A percentile compares a stretch with the other conserved stretches of the same genome.
Evolutionary conservation across 2,329 filamentous ascomycete species (phyloP).

Genomic region (Botrytis elliptica): DNA sequence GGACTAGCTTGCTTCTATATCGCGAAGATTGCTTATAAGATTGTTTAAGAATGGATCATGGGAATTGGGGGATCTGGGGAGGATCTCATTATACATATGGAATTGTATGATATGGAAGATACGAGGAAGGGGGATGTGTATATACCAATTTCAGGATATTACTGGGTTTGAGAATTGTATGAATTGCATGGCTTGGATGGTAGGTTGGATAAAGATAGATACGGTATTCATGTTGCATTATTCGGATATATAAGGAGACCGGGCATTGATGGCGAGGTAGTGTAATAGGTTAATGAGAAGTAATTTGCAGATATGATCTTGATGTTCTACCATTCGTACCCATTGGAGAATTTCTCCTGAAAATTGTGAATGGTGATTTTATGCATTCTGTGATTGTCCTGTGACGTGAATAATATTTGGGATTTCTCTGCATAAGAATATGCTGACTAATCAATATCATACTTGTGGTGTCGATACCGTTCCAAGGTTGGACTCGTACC

Average conservation of each 20-base stretch:
- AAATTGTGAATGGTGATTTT: not conserved
- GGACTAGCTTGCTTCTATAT: conserved; percentile 67
- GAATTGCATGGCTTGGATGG: not conserved
- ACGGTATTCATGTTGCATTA: not conserved
- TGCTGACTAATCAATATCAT: not conserved
- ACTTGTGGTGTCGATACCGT: too few relatives aligned
- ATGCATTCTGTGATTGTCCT: not conserved
- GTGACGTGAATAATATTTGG: not conserved
- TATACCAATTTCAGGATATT: not conserved
- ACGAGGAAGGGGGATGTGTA: not conserved
- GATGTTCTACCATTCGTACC: not conserved
- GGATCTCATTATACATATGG: not conserved
- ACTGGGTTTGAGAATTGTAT: not conserved
- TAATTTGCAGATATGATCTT: not conserved
- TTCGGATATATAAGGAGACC: not conserved
- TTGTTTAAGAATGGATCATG: conserved; percentile 31
- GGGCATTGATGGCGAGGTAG: not conserved
- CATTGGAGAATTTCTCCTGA: not conserved
- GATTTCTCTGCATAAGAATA: not conserved
- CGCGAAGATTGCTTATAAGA: conserved; percentile 38
- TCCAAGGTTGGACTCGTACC: not conserved
- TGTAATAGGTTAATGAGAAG: not conserved
- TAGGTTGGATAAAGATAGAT: conserved; percentile 4
- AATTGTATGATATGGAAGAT: not conserved
- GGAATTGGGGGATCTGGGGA: not conserved